Conservation (phyloP, 306 rosid genomes). For the Lathyrus oleraceus region DNA sequence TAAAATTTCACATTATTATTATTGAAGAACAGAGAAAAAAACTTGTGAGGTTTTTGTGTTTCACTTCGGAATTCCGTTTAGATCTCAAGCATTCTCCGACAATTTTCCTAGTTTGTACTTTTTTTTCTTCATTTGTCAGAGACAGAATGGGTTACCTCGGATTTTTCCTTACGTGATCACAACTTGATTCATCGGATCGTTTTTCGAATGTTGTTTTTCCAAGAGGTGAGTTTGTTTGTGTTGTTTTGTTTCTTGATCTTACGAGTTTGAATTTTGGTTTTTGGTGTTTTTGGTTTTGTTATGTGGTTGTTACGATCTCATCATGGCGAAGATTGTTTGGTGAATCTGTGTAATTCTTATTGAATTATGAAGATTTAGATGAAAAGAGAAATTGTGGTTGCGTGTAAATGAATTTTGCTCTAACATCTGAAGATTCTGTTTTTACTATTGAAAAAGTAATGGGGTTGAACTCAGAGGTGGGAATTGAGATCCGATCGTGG, state of each 20-base stretch:
- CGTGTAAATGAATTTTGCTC: constrained; percentile 26
- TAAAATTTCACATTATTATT: constrained; percentile 9
- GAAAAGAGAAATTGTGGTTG: constrained; percentile 3
- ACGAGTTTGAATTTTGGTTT: constrained; percentile 34
- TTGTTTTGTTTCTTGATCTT: background rate
- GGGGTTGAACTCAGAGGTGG: constrained; percentile 34
- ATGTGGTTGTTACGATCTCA: constrained; percentile 36
- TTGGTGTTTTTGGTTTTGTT: background rate
- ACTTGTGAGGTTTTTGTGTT: constrained; percentile 24
- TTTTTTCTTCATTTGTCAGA: background rate
- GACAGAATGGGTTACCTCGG: constrained; percentile 16
- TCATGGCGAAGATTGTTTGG: constrained; percentile 16
- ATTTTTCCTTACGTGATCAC: constrained; percentile 43
- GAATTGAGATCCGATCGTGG: constrained; percentile 46
- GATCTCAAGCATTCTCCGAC: constrained; percentile 20
- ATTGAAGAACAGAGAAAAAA: constrained; percentile 17
- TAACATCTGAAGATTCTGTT: constrained; percentile 18
- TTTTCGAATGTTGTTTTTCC: constrained; percentile 35
- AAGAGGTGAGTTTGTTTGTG: constrained; percentile 50
- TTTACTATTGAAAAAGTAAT: background rate
- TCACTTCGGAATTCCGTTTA: constrained; percentile 29
- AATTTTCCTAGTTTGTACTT: background rate
- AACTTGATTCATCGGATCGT: constrained; percentile 33
- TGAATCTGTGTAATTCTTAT: constrained; percentile 24
- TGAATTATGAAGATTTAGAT: constrained; percentile 38